Evolutionary conservation across 345 rosid species (phyloP), one percentile per base, ranked within the genome.

Genomic region (Lagerstroemia speciosa): DNA sequence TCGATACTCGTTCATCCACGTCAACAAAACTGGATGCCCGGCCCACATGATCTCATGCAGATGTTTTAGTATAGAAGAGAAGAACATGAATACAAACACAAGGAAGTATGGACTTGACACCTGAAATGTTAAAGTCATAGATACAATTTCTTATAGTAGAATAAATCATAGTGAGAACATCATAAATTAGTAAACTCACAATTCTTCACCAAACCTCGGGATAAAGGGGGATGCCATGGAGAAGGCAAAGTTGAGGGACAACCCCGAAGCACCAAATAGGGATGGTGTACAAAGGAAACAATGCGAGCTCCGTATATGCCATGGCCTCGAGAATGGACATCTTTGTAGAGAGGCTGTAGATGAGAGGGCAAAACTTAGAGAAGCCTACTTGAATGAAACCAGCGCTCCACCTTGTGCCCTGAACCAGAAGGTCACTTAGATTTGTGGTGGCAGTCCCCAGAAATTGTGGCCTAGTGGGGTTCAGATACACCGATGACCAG

Each of bases 191-290:
- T 14, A 24, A 55, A 12, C 1, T 10, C 16, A 55, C 14, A 3
- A 12, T 24, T 19, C 12, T 55, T 8, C 22, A 43, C 3, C 50
- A 72, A 79, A 84, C 85, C 79, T 78, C 8, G 0, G 86, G 86
- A 57, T 72, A 32, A n/a, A 82, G 64, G n/a, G 79, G 40, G 55
- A 78, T 80, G 70, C 77, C 86, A 24, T 67, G 66, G 0, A 82
- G 38, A 1, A 82, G 83, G 66, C 78, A 75, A 15, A 85, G 66
- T 43, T 80, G 89, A 62, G 89, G 86, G 26, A 84, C 9, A 0
- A 69, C 66, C 6, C 82, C 80, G 8, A 82, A 70, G 68, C 82
- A 74, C 79, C 71, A 73, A 0, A 80, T 24, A 4, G 89, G 20
- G 5, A 82, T 46, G 71, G 41, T 66, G 62, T 29, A 53, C 8